Evolutionary conservation across 225 moss, liverwort and hornwort species (phyloP).

Genomic region (Climacium dendroides): DNA sequence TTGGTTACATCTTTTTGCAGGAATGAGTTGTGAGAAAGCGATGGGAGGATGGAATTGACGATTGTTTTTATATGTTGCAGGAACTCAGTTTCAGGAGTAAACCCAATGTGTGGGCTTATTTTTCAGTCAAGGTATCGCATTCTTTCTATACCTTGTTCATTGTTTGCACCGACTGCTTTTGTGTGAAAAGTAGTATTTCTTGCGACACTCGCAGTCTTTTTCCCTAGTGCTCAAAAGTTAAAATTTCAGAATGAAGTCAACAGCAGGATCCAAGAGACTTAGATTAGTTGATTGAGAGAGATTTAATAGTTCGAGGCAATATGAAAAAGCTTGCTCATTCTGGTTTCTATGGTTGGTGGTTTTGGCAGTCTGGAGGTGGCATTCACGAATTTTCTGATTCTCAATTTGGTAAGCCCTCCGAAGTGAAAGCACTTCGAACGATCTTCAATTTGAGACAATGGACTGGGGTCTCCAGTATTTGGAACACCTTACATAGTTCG

Average conservation of each 20-base stretch:
- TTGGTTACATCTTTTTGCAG: background rate
- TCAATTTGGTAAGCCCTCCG: conserved; percentile 61
- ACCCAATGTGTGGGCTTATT: conserved; percentile 98
- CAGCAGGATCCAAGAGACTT: background rate
- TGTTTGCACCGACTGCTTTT: background rate
- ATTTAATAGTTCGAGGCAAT: background rate
- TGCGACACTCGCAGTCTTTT: background rate
- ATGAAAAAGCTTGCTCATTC: background rate
- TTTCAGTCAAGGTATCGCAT: conserved; percentile 79
- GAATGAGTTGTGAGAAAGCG: background rate
- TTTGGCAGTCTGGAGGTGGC: conserved; percentile 84
- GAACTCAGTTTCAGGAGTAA: conserved; percentile 96
- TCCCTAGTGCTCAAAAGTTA: background rate
- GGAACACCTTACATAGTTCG: background rate
- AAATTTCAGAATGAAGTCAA: background rate
- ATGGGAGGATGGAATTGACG: background rate
- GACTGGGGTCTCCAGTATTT: background rate
- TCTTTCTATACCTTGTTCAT: background rate
- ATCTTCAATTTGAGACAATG: background rate
- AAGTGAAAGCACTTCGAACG: background rate
- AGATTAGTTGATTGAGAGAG: background rate
- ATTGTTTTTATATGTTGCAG: conserved; percentile 25
- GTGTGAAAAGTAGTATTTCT: background rate
- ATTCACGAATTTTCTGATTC: conserved; percentile 99
- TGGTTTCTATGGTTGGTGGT: background rate